Evolutionary conservation across 2,329 filamentous ascomycete species (phyloP).

Genomic region (Immersiporthe knoxdaviesiana): DNA sequence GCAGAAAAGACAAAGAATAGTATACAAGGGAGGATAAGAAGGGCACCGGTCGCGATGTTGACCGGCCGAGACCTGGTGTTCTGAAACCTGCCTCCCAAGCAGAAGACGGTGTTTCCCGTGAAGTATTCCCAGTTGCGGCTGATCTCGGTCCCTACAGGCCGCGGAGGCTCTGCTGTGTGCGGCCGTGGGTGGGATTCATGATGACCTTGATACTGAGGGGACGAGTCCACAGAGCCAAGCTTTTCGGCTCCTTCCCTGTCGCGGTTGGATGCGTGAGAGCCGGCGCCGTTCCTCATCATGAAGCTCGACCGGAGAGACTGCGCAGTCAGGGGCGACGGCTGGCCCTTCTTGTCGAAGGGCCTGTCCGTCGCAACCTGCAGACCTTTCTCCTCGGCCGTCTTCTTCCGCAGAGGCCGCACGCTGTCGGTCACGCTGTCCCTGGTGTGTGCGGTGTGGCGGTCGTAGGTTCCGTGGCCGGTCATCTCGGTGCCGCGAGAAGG

Average conservation of each 20-base stretch:
- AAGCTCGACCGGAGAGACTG: conserved; percentile 79
- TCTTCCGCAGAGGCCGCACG: conserved; percentile 71
- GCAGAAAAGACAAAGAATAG: conserved; percentile 88
- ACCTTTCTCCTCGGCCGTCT: conserved; percentile 43
- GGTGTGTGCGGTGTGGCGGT: conserved; percentile 72
- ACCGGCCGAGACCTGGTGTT: conserved; percentile 87
- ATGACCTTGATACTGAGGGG: conserved; percentile 60
- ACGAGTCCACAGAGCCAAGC: conserved; percentile 78
- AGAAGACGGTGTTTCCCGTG: conserved; percentile 90
- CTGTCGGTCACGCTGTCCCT: conserved; percentile 81
- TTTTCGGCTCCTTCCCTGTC: conserved; percentile 75
- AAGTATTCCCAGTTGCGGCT: conserved; percentile 91
- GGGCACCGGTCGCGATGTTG: conserved; percentile 81
- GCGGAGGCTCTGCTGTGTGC: conserved; percentile 39
- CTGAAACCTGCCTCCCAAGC: conserved; percentile 80
- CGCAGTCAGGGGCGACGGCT: conserved; percentile 68
- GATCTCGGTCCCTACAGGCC: conserved; percentile 42
- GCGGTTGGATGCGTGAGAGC: conserved; percentile 54
- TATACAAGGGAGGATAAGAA: conserved; percentile 76
- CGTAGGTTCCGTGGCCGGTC: conserved; percentile 69
- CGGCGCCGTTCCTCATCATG: conserved; percentile 59
- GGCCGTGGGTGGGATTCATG: conserved; percentile 11
- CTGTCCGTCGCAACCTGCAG: conserved; percentile 64
- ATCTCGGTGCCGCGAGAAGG: conserved; percentile 47
- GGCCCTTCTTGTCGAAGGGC: conserved; percentile 55